phyloP scores from a whole-genome alignment of 495 filamentous ascomycete species.

The Penicillium ochrochloron region DNA sequence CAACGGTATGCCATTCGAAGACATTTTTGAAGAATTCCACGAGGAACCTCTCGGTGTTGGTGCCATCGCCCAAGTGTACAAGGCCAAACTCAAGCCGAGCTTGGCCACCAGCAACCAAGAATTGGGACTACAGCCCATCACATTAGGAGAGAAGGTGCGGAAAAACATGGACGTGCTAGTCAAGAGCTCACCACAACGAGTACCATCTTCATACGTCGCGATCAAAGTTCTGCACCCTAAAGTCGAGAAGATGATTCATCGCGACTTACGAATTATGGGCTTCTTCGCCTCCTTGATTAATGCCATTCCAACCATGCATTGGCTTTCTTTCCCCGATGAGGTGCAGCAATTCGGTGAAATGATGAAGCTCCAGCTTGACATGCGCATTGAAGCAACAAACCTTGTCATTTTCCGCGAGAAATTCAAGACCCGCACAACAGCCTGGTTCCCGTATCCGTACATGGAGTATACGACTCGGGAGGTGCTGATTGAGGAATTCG shows the following conservation, averaged over 20 bases:
- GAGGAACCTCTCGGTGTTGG: slow-evolving; percentile 91
- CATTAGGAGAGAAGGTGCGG: slow-evolving; percentile 33
- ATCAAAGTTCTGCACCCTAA: slow-evolving; percentile 95
- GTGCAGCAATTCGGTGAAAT: slow-evolving; percentile 94
- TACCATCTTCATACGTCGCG: slow-evolving; percentile 92
- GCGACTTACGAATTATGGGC: slow-evolving; percentile 90
- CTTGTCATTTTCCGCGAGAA: slow-evolving; percentile 86
- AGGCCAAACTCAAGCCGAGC: slow-evolving; percentile 85
- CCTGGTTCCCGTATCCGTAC: slow-evolving; percentile 96
- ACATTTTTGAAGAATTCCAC: slow-evolving; percentile 97
- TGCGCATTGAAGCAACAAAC: slow-evolving; percentile 94
- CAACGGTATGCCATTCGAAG: slow-evolving; percentile 73
- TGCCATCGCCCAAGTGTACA: slow-evolving; percentile 98
- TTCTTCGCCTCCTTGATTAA: slow-evolving; percentile 90
- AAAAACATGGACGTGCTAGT: slow-evolving; percentile 85
- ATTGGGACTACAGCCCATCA: slow-evolving; percentile 6
- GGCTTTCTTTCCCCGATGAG: slow-evolving; percentile 95
- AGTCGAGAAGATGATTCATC: slow-evolving; percentile 84
- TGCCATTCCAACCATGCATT: slow-evolving; percentile 91
- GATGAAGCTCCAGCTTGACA: slow-evolving; percentile 96
- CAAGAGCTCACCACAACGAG: slow-evolving; percentile 80
- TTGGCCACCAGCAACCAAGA: slow-evolving; percentile 62
- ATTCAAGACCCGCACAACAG: slow-evolving; percentile 86
- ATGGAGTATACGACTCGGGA: slow-evolving; percentile 86
- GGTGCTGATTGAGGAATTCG: slow-evolving; percentile 95